phyloP scores from a whole-genome alignment of 1,139 yeast genomes.

The Schwanniomyces etchellsii region DNA sequence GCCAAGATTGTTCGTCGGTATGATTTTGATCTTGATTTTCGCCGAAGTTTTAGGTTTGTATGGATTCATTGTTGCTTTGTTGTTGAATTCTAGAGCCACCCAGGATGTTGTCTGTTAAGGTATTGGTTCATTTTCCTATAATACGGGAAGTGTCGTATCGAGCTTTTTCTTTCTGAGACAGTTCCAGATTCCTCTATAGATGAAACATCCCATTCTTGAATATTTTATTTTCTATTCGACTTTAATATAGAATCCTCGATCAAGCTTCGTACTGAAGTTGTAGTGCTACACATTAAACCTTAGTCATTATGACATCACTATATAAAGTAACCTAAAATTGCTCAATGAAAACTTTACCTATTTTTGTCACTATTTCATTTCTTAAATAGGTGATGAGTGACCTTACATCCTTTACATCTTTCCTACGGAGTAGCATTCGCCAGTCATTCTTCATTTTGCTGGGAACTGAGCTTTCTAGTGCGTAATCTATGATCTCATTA shows the following conservation, averaged over 20 bases:
- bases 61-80: constrained; percentile 95
- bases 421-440: constrained; percentile 21
- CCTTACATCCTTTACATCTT: constrained; percentile 12
- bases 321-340: no score
- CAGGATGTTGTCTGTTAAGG: constrained; percentile 80
- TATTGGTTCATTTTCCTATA: neutral
- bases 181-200: no score
- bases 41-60: constrained; percentile 97
- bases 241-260: no score
- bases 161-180: neutral
- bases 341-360: constrained; percentile 37
- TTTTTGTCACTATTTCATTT: constrained; percentile 26
- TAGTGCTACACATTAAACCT: no score
- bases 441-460: constrained; percentile 24
- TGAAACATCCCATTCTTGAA: no score
- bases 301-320: no score
- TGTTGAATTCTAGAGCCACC: constrained; percentile 94
- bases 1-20: constrained; percentile 93
- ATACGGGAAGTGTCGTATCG: neutral
- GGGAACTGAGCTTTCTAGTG: constrained; percentile 20
- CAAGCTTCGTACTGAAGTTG: no score
- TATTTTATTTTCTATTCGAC: no score
- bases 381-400: constrained; percentile 25
- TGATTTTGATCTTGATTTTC: constrained; percentile 90
- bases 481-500: constrained; percentile 26